phyloP scores from a whole-genome alignment of 495 filamentous ascomycete genomes.

The Penicillium riverlandense region DNA sequence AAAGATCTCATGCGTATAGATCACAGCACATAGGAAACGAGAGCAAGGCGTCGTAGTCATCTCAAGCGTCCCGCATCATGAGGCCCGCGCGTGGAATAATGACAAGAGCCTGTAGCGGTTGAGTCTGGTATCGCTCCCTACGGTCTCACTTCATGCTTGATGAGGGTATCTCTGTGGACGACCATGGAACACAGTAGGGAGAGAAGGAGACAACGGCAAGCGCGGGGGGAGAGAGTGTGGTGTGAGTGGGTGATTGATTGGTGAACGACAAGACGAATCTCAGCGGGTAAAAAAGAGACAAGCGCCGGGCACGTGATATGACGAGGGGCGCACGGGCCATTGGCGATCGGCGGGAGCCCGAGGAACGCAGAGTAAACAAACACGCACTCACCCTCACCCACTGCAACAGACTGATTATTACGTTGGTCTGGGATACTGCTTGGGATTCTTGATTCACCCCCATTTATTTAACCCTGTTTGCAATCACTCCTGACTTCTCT shows the following conservation, averaged over 20 bases:
- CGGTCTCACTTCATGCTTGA: too few species aligned
- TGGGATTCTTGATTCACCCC: conserved; percentile 1
- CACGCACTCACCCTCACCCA: conserved; percentile 14
- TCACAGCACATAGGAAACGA: not conserved
- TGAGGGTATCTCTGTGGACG: too few species aligned
- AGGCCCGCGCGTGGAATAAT: not conserved
- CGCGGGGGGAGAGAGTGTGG: too few species aligned
- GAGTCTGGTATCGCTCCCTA: too few species aligned
- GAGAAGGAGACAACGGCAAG: too few species aligned
- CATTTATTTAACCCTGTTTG: conserved; percentile 1
- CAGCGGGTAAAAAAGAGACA: conserved; percentile 12
- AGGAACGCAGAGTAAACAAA: conserved; percentile 40
- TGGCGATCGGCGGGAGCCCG: conserved; percentile 28
- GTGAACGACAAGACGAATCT: not conserved
- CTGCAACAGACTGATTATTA: not conserved
- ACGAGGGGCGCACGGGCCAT: conserved; percentile 12
- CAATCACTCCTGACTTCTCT: not conserved
- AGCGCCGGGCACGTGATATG: conserved; percentile 18
- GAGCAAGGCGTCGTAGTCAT: not conserved
- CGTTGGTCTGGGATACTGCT: too few species aligned
- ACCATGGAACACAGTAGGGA: too few species aligned
- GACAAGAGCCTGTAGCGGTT: not conserved
- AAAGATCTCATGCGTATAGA: not conserved
- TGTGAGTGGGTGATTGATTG: too few species aligned
- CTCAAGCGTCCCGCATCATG: not conserved